Base-by-base conservation (phyloP, 2,329 filamentous ascomycete species). In the Fusarium napiforme region DNA sequence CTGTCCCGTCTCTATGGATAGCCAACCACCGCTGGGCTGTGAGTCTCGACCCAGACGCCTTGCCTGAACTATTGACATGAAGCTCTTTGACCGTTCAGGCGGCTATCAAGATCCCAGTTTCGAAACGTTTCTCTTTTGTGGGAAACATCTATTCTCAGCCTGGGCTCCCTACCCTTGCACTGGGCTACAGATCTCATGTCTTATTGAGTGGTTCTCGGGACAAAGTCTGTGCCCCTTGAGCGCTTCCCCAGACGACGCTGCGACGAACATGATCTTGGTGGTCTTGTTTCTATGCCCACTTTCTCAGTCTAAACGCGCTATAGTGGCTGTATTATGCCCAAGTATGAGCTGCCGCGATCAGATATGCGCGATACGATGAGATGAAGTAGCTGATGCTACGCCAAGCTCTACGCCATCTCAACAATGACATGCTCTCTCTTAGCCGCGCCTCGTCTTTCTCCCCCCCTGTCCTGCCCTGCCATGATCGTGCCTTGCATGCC, bases 291-390 rank as follows among this genome's bases (percentile, higher is more conserved):
- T 59, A 39, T 63, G 63, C 45, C 56, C 39, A 57, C 47, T 45
- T 47, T 39, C 58, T 47, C 37, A 37, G 28, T 16, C 42, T 49
- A 60, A 63, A 63, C 68, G 68, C 57, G 62, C 55, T 56, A 71
- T 50, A 39, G 66, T 45, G 68, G 52, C 55, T 64, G 43, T 65
- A 36, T 50, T 18, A 46, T 50, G 32, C 34, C 39, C 52, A 43
- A 67, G 62, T 67, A 30, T 62, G 62, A 30, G 52, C 57, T 72
- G 46, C 62, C 67, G 55, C 55, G 47, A 67, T 74, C 40, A 37
- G 42, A 60, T 65, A 72, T 63, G 60, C 70, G 70, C 70, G 70
- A 71, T 73, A 66, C 52, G 67, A 62, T 73, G 70, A 67, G 70
- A 71, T 67, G 43, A 57, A 56, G 55, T 60, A 71, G 52, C 32